Evolutionary conservation across 2,329 filamentous ascomycete species (phyloP), one percentile per base, ranked within the genome.

Genomic region (Ciborinia camelliae): DNA sequence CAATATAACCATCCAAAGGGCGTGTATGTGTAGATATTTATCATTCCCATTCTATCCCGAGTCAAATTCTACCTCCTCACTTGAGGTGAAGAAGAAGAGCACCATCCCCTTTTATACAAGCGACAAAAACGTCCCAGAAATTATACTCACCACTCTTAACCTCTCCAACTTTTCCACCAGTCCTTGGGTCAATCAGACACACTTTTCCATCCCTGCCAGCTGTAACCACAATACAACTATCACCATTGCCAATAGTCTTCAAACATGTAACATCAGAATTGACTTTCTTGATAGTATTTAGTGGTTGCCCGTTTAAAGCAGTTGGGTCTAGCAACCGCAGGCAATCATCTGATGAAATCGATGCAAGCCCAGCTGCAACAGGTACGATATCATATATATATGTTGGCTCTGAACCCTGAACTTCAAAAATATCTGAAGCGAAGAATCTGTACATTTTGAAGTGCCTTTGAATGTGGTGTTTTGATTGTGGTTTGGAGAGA

Each of bases 141-240:
- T 48, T 48, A 26, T 63, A 71, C 73, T 72, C 47, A 76, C 75
- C 73, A 73, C 65, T 78, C 52, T 72, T 72, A 45, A 77, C 74
- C 50, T 73, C 68, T 23, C 70, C 68, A 53, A 77, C 80, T 69
- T 76, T 84, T 77, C 81, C 71, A 75, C 75, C 74, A 81, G 80
- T 67, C 66, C 88, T 81, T 68, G 87, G 73, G 77, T 92, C 89
- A 86, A 87, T 89, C 55, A 90, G 77, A 0, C 79, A 82, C 14
- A 92, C 82, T 10, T 81, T 79, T 9, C 90, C 90, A 73, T 92
- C 87, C 74, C 89, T 84, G 54, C 90, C 90, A 0, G 89, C 85
- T 0, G 90, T 92, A 66, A 84, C 85, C 7, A 92, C 79, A 26
- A 87, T 73, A 23, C 67, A 63, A 18, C 47, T 64, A 35, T 65